A percentile compares a stretch with the other conserved stretches of the same genome.
Conservation (phyloP, 106 monocot species). For the Amphibolis antarctica region DNA sequence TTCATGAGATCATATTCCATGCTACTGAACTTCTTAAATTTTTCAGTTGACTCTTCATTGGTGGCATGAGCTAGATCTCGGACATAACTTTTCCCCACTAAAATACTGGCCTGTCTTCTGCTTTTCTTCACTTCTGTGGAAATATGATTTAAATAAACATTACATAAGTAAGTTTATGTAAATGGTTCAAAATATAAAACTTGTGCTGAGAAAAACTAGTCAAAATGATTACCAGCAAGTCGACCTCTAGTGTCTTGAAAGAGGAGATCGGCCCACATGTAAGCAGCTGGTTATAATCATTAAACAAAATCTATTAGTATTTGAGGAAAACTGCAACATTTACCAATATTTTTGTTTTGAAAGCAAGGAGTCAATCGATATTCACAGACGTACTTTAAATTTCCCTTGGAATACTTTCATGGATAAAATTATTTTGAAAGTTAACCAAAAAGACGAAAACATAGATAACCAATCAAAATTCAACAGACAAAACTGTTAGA, state of each 20-base stretch:
- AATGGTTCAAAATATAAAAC: neutral
- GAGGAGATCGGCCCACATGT: constrained; percentile 43
- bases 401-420: no score
- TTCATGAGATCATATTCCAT: constrained; percentile 45
- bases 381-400: no score
- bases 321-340: neutral
- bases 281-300: constrained; percentile 27
- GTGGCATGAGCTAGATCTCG: constrained; percentile 5
- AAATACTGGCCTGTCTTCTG: constrained; percentile 19
- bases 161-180: neutral
- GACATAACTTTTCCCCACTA: constrained; percentile 20
- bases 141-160: constrained; percentile 1
- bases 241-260: constrained; percentile 37
- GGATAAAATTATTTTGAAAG: no score
- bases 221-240: constrained; percentile 28
- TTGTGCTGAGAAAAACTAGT: neutral
- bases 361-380: no score
- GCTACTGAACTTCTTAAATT: constrained; percentile 12
- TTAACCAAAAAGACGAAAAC: no score
- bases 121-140: constrained; percentile 38
- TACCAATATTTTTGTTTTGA: neutral
- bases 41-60: constrained; percentile 7
- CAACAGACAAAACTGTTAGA: neutral
- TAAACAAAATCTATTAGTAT: neutral
- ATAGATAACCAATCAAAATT: neutral